phyloP scores from a whole-genome alignment of 2,329 filamentous ascomycete genomes.

The Botrytis medusae region DNA sequence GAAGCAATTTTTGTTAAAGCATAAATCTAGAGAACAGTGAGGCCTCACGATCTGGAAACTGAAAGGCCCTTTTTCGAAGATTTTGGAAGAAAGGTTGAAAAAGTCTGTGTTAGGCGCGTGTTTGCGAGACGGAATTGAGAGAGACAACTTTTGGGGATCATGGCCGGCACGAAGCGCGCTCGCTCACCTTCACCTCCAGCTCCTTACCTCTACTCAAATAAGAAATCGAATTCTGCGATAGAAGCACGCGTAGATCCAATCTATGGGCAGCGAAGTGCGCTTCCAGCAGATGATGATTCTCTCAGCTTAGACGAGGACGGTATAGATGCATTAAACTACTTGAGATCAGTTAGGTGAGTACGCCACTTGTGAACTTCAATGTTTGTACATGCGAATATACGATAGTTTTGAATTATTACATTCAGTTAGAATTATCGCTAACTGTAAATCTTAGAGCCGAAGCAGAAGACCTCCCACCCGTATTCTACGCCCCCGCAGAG shows the following conservation, averaged over 20 bases:
- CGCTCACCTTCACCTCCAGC: slow-evolving; percentile 14
- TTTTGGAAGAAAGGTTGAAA: background rate
- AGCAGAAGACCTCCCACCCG: slow-evolving; percentile 69
- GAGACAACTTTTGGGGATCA: background rate
- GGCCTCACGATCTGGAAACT: background rate
- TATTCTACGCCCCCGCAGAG: slow-evolving; percentile 63
- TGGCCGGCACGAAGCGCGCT: slow-evolving; percentile 18
- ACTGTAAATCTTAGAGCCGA: slow-evolving; percentile 62
- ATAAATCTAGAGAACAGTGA: background rate
- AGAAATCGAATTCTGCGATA: slow-evolving; percentile 27
- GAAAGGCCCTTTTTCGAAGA: background rate
- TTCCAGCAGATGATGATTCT: slow-evolving; percentile 59
- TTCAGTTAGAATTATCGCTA: slow-evolving; percentile 35
- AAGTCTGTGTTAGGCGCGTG: too few species aligned
- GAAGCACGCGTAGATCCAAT: slow-evolving; percentile 55
- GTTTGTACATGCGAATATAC: slow-evolving; percentile 16
- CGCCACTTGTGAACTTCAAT: background rate
- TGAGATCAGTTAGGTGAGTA: slow-evolving; percentile 68
- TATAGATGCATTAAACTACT: slow-evolving; percentile 64
- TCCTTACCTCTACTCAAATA: slow-evolving; percentile 20
- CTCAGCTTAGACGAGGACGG: slow-evolving; percentile 64
- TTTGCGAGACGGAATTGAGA: background rate
- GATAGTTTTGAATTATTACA: slow-evolving; percentile 44
- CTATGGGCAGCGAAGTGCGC: slow-evolving; percentile 71
- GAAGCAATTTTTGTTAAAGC: background rate